phyloP scores from a whole-genome alignment of 306 rosid species.

The Rosa multiflora region DNA sequence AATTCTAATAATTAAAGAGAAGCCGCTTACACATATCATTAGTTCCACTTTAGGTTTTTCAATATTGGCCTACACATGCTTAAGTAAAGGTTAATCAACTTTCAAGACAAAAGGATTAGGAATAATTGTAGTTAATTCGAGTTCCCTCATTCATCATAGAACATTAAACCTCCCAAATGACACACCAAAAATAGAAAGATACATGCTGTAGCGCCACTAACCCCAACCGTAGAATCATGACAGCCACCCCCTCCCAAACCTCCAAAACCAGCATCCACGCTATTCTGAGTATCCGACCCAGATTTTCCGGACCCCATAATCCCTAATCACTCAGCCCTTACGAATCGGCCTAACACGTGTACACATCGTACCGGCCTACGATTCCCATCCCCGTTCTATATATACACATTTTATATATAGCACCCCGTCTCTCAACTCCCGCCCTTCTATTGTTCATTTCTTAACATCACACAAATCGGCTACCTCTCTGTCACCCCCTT shows the following conservation, averaged over 20 bases:
- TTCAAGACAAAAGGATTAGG: background rate
- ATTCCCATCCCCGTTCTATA: slow-evolving; percentile 12
- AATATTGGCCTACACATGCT: background rate
- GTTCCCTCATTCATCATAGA: background rate
- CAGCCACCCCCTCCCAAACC: slow-evolving; percentile 10
- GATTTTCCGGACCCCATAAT: background rate
- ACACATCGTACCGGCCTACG: slow-evolving; percentile 16
- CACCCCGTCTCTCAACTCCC: slow-evolving; percentile 31
- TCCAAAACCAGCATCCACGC: background rate
- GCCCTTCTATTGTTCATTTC: slow-evolving; percentile 23
- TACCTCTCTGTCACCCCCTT: slow-evolving; percentile 17
- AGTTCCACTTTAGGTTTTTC: background rate
- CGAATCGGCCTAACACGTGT: slow-evolving; percentile 37
- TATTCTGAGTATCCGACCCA: slow-evolving; percentile 15
- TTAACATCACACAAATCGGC: slow-evolving; percentile 8
- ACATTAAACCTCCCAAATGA: background rate
- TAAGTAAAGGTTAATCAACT: background rate
- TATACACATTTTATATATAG: slow-evolving; percentile 21
- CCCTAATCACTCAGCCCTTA: background rate
- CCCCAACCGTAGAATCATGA: slow-evolving; percentile 26
- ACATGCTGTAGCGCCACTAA: background rate
- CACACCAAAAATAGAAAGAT: slow-evolving; percentile 9
- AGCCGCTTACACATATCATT: background rate
- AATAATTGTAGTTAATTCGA: background rate
- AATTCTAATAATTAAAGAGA: background rate